Base-by-base conservation (phyloP, 1,139 yeast species). In the Candida tropicalis region DNA sequence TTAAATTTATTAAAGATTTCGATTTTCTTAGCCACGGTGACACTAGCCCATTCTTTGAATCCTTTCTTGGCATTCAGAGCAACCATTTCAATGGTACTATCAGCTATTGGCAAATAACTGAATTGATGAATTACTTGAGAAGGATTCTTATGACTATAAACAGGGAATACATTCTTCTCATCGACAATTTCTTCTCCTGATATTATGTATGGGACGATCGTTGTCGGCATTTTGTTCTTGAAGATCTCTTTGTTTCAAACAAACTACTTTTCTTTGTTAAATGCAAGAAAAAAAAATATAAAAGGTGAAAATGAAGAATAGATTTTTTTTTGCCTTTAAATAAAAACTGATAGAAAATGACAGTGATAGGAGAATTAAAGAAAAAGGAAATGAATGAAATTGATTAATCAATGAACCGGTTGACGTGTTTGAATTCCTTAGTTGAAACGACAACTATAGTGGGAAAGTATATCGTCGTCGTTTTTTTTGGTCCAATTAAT, bases 1-100 rank as follows among this genome's bases (percentile, higher is more conserved):
- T 53, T 45, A 1, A 62, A 63, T 9, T 45, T 51, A 26, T 44
- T 39, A 18, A 68, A 54, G 5, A 68, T 55, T 11, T 44, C 40
- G 2, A 54, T 38, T 31, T 62, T 54, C 12, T 64, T 58, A 0
- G 34, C 12, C 24, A 41, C 45, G 0, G 58, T 35, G 22, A 46
- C 43, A 1, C 27, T 16, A 1, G 58, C 48, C 75, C 75, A 69
- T 40, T 53, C 49, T 4, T 50, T 35, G 38, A 65, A 65, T 5
- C 75, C 75, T 8, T 42, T 35, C 20, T 54, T 48, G 2, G 72
- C 52, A 35, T 46, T 49, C 3, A 11, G 12, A 6, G 39, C 29
- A 12, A 52, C 20, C 15, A 40, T 16, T 1, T 35, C 13, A 5
- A 52, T 43, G 6, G 36, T 34, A 7, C 32, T 23, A 11, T 44